phyloP scores from a whole-genome alignment of 2,329 filamentous ascomycete genomes.

The Colletotrichum neosansevieriae region DNA sequence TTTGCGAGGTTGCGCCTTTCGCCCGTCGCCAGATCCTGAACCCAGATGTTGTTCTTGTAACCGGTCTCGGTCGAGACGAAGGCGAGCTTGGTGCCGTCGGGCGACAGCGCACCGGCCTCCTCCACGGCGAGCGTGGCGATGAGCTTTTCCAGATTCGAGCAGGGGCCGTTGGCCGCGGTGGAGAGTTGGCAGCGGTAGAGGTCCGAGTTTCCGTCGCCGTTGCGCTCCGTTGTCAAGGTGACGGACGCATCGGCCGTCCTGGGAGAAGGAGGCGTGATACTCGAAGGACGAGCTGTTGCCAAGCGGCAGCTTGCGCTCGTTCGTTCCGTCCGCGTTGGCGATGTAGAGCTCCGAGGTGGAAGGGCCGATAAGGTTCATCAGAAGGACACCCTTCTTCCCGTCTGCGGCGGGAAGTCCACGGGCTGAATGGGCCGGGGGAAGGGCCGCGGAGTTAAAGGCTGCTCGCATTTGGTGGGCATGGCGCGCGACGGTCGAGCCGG shows the following conservation, averaged over 20 bases:
- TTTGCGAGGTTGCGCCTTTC: constrained; percentile 30
- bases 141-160: constrained; percentile 20
- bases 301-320: constrained; percentile 22
- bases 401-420: constrained; percentile 29
- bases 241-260: constrained; percentile 26
- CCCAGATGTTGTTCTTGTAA: constrained; percentile 28
- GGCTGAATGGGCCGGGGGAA: constrained; percentile 27
- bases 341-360: constrained; percentile 28
- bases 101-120: constrained; percentile 25
- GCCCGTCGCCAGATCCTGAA: constrained; percentile 19
- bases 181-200: constrained; percentile 27
- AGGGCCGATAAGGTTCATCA: constrained; percentile 33
- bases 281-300: constrained; percentile 16
- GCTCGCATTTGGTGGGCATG: constrained; percentile 27
- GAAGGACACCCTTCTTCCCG: constrained; percentile 32
- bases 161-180: constrained; percentile 2
- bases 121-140: constrained; percentile 29
- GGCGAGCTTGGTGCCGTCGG: constrained; percentile 5
- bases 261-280: constrained; percentile 27
- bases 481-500: constrained; percentile 12
- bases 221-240: constrained; percentile 29
- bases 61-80: constrained; percentile 33
- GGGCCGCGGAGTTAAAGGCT: constrained; percentile 17
- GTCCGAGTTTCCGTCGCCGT: constrained; percentile 32
- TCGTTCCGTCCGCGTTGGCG: constrained; percentile 33